These are phyloP conservation scores for Talaromyces sp. DNA, from an alignment of 2,329 filamentous ascomycete species.

Conservation along the genomic window DNA sequence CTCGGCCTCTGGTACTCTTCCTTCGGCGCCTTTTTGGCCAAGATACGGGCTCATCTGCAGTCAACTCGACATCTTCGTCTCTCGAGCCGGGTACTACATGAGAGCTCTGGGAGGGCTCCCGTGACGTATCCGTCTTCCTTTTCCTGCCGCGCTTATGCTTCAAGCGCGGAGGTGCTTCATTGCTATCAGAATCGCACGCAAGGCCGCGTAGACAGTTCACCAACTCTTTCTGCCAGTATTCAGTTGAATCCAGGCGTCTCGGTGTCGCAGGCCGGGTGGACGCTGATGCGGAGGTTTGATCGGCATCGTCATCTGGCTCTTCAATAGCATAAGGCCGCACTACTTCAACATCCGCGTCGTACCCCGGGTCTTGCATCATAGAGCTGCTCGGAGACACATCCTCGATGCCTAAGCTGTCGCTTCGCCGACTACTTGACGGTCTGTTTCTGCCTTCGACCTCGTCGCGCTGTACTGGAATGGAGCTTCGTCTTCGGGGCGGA, in stretches of 20 bases:
- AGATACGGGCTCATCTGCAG: conserved; percentile 4
- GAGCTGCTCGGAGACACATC: conserved; percentile 22
- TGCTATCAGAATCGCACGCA: conserved; percentile 22
- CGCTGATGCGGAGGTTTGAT: conserved; percentile 8
- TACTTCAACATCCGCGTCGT: conserved; percentile 24
- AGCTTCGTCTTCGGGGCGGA: conserved; percentile 5
- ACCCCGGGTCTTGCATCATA: conserved; percentile 22
- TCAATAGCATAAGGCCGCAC: conserved; percentile 36
- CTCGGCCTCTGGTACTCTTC: conserved; percentile 16
- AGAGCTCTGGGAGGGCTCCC: not conserved
- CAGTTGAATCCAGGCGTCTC: conserved; percentile 18
- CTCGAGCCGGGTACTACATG: not conserved
- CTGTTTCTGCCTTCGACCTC: not conserved
- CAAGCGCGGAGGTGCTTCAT: conserved; percentile 3
- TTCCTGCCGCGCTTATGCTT: conserved; percentile 26
- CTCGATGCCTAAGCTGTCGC: not conserved
- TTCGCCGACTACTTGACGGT: not conserved
- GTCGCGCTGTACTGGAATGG: not conserved
- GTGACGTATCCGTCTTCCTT: conserved; percentile 24
- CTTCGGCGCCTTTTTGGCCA: conserved; percentile 22
- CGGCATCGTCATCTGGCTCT: conserved; percentile 27
- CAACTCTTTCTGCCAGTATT: conserved; percentile 29
- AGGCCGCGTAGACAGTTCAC: conserved; percentile 28
- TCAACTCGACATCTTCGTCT: conserved; percentile 3
- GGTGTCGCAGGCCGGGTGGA: conserved; percentile 12